Evolutionary conservation across 768 basidiomycete genomes (phyloP).

Genomic region (Russula virescens): DNA sequence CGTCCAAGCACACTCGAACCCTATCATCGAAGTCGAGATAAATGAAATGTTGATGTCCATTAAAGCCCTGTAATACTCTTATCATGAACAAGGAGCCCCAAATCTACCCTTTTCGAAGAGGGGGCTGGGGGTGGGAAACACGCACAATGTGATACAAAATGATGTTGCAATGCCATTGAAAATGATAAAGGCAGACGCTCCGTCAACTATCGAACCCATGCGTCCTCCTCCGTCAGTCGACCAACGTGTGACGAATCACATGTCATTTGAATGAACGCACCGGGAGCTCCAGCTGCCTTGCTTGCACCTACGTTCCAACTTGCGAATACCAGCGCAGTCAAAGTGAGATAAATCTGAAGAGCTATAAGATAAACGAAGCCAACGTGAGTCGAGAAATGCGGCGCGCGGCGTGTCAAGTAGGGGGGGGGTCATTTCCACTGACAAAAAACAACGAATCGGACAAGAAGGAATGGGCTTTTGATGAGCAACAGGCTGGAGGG

Average conservation of each 20-base stretch:
- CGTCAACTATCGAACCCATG: background rate
- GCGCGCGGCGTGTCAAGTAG: background rate
- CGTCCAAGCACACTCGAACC: slow-evolving; percentile 55
- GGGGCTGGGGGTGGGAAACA: background rate
- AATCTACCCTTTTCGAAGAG: slow-evolving; percentile 20
- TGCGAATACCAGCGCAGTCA: slow-evolving; percentile 20
- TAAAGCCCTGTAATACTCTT: slow-evolving; percentile 19
- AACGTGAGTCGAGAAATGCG: background rate
- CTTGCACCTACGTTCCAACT: slow-evolving; percentile 17
- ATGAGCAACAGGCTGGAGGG: slow-evolving; percentile 26
- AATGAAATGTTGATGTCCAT: slow-evolving; percentile 37
- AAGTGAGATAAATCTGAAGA: slow-evolving; percentile 41
- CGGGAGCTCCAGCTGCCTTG: slow-evolving; percentile 14
- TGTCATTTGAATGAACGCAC: background rate
- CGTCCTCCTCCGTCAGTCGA: background rate
- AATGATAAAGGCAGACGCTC: slow-evolving; percentile 7
- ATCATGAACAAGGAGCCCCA: slow-evolving; percentile 42
- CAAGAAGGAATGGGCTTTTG: slow-evolving; percentile 50
- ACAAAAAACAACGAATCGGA: slow-evolving; percentile 50
- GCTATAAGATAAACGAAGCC: slow-evolving; percentile 32
- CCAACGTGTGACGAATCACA: background rate
- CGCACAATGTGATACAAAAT: slow-evolving; percentile 40
- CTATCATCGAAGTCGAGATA: slow-evolving; percentile 38
- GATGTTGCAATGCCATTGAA: background rate
- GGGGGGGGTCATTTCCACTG: slow-evolving; percentile 40